These are phyloP conservation scores for Pythium aphanidermatum DNA, from an alignment of 352 stramenopile species.

Conservation along the genomic window DNA sequence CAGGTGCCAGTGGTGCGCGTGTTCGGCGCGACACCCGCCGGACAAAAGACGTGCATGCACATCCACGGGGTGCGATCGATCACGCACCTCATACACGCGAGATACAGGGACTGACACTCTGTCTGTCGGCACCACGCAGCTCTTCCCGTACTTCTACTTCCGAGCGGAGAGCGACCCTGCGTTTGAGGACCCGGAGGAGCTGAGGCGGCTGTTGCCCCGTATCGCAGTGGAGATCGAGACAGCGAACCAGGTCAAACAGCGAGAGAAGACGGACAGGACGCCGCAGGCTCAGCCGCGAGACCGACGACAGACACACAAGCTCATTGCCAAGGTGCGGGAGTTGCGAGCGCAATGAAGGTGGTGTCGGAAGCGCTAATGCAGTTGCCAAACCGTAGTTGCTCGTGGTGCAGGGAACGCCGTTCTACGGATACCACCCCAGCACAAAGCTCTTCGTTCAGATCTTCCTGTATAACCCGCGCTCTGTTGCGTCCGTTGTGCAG, in stretches of 20 bases:
- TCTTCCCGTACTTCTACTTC: slow-evolving; percentile 89
- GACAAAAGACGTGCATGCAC: slow-evolving; percentile 87
- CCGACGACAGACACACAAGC: slow-evolving; percentile 16
- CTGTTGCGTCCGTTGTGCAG: slow-evolving; percentile 53
- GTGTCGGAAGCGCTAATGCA: neutral
- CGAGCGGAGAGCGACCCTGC: slow-evolving; percentile 49
- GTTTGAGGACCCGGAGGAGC: slow-evolving; percentile 62
- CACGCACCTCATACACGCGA: neutral
- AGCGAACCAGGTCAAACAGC: slow-evolving; percentile 39
- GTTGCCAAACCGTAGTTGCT: slow-evolving; percentile 45
- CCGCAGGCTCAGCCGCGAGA: neutral
- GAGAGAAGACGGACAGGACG: no score
- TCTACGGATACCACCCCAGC: slow-evolving; percentile 83
- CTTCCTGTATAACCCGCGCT: slow-evolving; percentile 81
- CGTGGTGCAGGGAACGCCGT: slow-evolving; percentile 82
- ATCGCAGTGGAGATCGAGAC: slow-evolving; percentile 71
- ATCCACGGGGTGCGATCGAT: slow-evolving; percentile 65
- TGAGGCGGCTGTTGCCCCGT: slow-evolving; percentile 51
- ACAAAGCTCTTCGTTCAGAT: slow-evolving; percentile 85
- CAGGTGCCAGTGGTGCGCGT: slow-evolving; percentile 85
- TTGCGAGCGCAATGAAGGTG: neutral
- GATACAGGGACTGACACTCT: neutral
- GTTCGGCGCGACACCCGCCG: slow-evolving; percentile 85
- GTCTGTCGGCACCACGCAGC: slow-evolving; percentile 25
- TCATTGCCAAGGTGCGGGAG: slow-evolving; percentile 60